phyloP scores from a whole-genome alignment of 257 asterid genomes.

The Solanum peruvianum region DNA sequence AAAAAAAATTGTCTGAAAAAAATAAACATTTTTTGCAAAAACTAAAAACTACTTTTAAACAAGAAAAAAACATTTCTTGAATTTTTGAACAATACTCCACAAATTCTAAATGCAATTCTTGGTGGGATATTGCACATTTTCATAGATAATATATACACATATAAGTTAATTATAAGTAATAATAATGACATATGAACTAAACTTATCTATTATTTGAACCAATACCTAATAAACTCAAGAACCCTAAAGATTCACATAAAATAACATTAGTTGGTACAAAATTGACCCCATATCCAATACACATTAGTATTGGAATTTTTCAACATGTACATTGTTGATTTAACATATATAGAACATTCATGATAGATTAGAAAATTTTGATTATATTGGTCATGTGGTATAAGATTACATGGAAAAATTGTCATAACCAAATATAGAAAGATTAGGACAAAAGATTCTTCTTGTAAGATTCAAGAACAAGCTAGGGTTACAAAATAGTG shows the following conservation, averaged over 20 bases:
- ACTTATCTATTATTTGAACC: background rate
- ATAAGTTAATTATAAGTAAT: background rate
- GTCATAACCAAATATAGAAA: background rate
- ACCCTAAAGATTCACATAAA: background rate
- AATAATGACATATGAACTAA: background rate
- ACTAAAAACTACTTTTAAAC: background rate
- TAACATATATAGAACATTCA: background rate
- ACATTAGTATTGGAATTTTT: background rate
- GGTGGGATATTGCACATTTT: background rate
- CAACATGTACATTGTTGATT: background rate
- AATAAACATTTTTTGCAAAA: background rate
- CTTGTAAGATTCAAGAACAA: background rate
- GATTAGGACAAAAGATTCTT: background rate
- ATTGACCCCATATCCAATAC: background rate
- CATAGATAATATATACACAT: background rate
- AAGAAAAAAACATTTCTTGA: background rate
- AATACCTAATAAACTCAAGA: background rate
- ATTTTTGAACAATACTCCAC: background rate
- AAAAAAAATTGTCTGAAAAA: background rate
- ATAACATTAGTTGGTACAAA: background rate
- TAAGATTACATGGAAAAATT: background rate
- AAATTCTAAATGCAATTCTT: background rate
- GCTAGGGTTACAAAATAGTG: slow-evolving; percentile 4
- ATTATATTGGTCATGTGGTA: background rate
- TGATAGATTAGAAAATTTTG: background rate